Conservation (phyloP, 306 rosid species). For the Vigna trinervia region DNA sequence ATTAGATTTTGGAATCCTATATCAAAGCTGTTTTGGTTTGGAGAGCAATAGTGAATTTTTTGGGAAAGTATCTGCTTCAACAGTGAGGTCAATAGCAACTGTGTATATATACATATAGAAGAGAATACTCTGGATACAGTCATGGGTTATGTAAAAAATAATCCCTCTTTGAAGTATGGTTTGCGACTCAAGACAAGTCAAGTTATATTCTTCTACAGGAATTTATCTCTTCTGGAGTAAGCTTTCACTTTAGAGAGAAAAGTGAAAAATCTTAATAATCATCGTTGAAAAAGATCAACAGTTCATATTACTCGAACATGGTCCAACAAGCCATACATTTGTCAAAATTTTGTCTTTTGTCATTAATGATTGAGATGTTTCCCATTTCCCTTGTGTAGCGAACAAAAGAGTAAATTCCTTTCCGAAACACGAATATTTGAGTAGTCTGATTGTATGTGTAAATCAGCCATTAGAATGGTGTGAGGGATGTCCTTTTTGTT, state of each 20-base stretch:
- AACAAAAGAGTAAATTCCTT: background rate
- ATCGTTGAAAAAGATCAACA: background rate
- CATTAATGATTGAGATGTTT: background rate
- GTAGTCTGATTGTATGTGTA: background rate
- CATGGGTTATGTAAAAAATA: background rate
- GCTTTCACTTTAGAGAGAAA: background rate
- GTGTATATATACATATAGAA: background rate
- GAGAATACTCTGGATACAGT: background rate
- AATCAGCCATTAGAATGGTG: too few relatives aligned
- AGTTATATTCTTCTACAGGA: background rate
- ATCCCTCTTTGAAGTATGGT: background rate
- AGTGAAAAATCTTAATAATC: background rate
- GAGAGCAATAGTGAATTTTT: background rate
- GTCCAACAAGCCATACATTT: background rate
- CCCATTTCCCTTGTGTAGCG: background rate
- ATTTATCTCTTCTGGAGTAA: background rate
- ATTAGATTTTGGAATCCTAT: constrained; percentile 24
- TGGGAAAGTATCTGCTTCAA: background rate
- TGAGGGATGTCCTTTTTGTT: too few relatives aligned
- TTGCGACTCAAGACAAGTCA: background rate
- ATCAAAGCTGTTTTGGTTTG: constrained; percentile 1
- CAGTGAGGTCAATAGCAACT: background rate
- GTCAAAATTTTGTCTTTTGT: background rate
- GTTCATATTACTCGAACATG: background rate
- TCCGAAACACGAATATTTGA: background rate